Evolutionary conservation across 495 filamentous ascomycete species (phyloP).

Genomic region (Tricharina praecox): DNA sequence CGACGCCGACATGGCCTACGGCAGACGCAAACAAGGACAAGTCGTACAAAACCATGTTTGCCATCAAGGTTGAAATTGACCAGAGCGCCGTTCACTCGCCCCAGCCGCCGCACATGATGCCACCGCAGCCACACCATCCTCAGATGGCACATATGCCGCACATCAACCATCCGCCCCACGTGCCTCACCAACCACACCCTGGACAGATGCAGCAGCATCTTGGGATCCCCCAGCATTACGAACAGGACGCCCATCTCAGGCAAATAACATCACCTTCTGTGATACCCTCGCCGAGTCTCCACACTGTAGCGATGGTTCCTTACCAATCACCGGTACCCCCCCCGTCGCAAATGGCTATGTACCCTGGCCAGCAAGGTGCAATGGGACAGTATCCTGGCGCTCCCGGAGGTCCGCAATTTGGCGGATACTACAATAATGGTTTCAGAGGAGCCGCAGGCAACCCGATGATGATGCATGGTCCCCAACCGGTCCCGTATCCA

Average conservation of each 20-base stretch:
- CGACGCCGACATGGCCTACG: slow-evolving; percentile 47
- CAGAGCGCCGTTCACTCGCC: slow-evolving; percentile 36
- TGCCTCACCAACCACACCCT: slow-evolving; percentile 31
- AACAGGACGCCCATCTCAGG: slow-evolving; percentile 52
- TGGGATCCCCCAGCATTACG: slow-evolving; percentile 36
- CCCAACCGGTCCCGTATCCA: slow-evolving; percentile 39
- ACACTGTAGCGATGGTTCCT: slow-evolving; percentile 38
- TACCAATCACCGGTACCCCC: slow-evolving; percentile 38
- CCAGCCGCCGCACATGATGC: slow-evolving; percentile 36
- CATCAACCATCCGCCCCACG: slow-evolving; percentile 34
- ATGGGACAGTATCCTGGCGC: slow-evolving; percentile 42
- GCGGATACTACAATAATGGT: slow-evolving; percentile 30
- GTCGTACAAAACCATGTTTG: slow-evolving; percentile 48
- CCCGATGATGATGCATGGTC: slow-evolving; percentile 52
- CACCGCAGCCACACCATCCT: slow-evolving; percentile 42
- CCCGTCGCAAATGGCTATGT: slow-evolving; percentile 38
- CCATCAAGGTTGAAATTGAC: slow-evolving; percentile 29
- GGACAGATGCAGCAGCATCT: slow-evolving; percentile 32
- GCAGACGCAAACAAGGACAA: slow-evolving; percentile 39
- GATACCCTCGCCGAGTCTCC: slow-evolving; percentile 47
- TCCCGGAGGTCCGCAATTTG: slow-evolving; percentile 32
- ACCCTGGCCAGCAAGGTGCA: slow-evolving; percentile 39
- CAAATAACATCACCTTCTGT: slow-evolving; percentile 47
- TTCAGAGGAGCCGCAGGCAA: slow-evolving; percentile 34
- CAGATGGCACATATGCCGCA: slow-evolving; percentile 38